Evolutionary conservation across 2,329 filamentous ascomycete species (phyloP).

Genomic region (Monilinia vaccinii-corymbosi): DNA sequence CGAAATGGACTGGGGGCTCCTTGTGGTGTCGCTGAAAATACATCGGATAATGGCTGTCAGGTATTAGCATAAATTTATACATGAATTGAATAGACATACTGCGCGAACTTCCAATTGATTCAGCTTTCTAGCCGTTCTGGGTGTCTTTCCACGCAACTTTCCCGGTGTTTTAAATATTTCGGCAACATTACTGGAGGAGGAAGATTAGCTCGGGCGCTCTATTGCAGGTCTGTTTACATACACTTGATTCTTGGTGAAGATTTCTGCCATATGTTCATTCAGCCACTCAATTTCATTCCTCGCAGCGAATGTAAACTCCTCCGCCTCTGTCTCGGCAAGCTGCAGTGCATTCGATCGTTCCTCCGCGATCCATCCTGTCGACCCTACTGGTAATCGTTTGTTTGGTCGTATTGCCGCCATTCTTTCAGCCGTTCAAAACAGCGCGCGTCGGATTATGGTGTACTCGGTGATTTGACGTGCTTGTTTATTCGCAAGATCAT

Average conservation of each 20-base stretch:
- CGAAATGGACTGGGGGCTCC: constrained; percentile 34
- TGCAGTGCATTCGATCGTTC: constrained; percentile 72
- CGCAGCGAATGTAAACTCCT: constrained; percentile 88
- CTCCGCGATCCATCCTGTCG: constrained; percentile 72
- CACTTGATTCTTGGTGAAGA: constrained; percentile 82
- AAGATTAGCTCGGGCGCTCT: constrained; percentile 13
- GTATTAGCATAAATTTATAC: constrained; percentile 17
- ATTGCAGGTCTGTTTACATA: constrained; percentile 41
- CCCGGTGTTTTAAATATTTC: constrained; percentile 95
- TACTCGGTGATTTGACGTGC: constrained; percentile 3
- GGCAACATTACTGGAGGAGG: constrained; percentile 63
- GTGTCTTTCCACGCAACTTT: constrained; percentile 74
- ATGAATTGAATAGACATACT: constrained; percentile 38
- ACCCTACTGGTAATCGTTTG: constrained; percentile 63
- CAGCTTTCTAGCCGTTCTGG: constrained; percentile 57
- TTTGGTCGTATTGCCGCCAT: constrained; percentile 31
- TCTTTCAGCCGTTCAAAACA: constrained; percentile 24
- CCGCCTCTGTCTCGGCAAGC: constrained; percentile 71
- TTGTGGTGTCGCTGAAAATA: constrained; percentile 48
- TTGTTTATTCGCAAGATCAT: constrained; percentile 12
- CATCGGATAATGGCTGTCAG: constrained; percentile 48
- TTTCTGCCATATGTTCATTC: constrained; percentile 95
- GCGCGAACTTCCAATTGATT: constrained; percentile 50
- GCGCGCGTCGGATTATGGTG: constrained; percentile 23
- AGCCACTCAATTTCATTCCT: constrained; percentile 96